Base-by-base conservation (phyloP, 2,329 filamentous ascomycete species). In the Penicillium sclerotigenum region DNA sequence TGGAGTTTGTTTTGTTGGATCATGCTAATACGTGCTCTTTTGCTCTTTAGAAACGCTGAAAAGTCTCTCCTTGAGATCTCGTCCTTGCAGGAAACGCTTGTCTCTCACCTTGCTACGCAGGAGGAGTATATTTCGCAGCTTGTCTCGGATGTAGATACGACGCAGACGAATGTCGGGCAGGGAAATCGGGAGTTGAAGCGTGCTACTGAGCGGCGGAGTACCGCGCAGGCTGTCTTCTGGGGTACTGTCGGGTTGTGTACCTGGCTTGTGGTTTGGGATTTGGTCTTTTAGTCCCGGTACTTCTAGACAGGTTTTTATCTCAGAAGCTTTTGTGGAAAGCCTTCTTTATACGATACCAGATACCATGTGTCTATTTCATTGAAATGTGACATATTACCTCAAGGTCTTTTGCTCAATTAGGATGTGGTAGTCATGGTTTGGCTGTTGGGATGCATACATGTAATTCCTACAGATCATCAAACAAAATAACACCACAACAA, bases 121-220 rank as follows among this genome's bases (percentile, higher is more conserved):
- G 88, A 90, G 52, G 91, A 90, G 54, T 88, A 94, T 65, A 96
- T 99, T 60, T 89, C 91, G 58, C 89, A 94, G 71, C 81, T 99
- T 20, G 90, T 96, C 31, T 81, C 87, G 41, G 93, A 99, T 72
- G 91, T 91, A 1, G 83, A 87, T 58, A 82, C 84, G 31, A 97
- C 92, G 10, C 85, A 87, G 26, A 89, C 93, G 70, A 97, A 97
- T 68, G 85, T 99, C 48, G 88, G 88, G 14, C 86, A 86, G 56
- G 94, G 93, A 18, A 99, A 99, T 77, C 89, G 88, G 75, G 87
- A 97, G 78, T 80, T 99, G 50, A 94, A 94, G 77, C 86, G 88
- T 68, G 94, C 93, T 28, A 86, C 83, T 1, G 82, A 89, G 70
- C 80, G 86, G 62, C 81, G 83, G 37, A 91, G 89, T 74, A 82